These are phyloP conservation scores for Populus hybrid DNA, from an alignment of 441 rosid species.

Conservation along the genomic window DNA sequence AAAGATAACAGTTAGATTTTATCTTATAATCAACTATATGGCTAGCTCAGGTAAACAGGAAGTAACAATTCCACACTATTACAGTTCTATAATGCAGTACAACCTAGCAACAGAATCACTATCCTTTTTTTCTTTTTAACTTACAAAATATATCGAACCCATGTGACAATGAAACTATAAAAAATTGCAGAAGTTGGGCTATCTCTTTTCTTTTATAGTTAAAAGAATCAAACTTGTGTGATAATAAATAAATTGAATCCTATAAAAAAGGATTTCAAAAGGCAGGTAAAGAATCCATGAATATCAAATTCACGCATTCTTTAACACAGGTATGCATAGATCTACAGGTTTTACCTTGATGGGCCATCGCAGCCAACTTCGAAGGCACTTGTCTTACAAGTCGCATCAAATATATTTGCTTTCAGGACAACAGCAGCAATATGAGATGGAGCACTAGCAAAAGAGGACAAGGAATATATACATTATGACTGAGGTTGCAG, in stretches of 20 bases:
- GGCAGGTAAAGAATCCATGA: neutral
- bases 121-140: too few relatives aligned
- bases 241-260: neutral
- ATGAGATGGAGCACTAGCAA: slow-evolving; percentile 67
- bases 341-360: slow-evolving; percentile 44
- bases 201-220: neutral
- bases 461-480: slow-evolving; percentile 8
- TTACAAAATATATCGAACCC: neutral
- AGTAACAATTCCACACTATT: neutral
- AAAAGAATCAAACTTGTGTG: neutral
- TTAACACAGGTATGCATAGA: neutral
- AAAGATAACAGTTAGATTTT: neutral
- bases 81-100: neutral
- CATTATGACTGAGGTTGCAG: neutral
- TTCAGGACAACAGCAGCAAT: slow-evolving; percentile 61
- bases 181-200: neutral
- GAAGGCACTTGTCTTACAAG: slow-evolving; percentile 42
- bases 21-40: neutral
- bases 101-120: neutral
- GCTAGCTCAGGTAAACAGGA: neutral
- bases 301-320: slow-evolving; percentile 10
- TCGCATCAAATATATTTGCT: slow-evolving; percentile 64
- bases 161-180: neutral
- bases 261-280: neutral
- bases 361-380: slow-evolving; percentile 45